A percentile compares a stretch with the other conserved stretches of the same genome.
Evolutionary conservation across 2,329 filamentous ascomycete species (phyloP).

Genomic region (Ilyonectria robusta): DNA sequence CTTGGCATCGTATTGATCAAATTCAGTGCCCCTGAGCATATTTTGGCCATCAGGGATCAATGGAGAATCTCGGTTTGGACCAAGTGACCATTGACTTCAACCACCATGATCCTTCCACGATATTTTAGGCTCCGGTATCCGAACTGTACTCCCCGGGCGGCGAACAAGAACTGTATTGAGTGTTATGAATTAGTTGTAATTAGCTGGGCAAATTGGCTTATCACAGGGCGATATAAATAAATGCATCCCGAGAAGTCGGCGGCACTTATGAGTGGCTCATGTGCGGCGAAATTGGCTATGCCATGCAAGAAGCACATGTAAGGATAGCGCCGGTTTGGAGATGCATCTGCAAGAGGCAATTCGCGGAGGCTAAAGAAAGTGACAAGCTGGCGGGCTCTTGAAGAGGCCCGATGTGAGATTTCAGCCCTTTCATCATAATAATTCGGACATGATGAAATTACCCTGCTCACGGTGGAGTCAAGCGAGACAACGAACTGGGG

Average conservation of each 20-base stretch:
- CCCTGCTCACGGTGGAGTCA: slow-evolving; percentile 38
- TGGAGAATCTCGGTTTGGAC: slow-evolving; percentile 7
- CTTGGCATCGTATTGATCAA: slow-evolving; percentile 25
- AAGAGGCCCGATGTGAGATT: slow-evolving; percentile 32
- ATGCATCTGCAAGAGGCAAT: slow-evolving; percentile 28
- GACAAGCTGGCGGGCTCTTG: slow-evolving; percentile 22
- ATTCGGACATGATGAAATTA: slow-evolving; percentile 38
- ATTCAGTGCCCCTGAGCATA: slow-evolving; percentile 18
- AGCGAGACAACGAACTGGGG: slow-evolving; percentile 39
- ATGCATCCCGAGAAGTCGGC: slow-evolving; percentile 30
- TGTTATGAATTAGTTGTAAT: slow-evolving; percentile 39
- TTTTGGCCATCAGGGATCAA: slow-evolving; percentile 4
- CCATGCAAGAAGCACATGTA: slow-evolving; percentile 31
- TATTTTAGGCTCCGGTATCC: slow-evolving; percentile 28
- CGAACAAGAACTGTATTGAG: slow-evolving; percentile 37
- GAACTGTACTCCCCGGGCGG: slow-evolving; percentile 27
- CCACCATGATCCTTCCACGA: slow-evolving; percentile 12
- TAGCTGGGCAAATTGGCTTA: slow-evolving; percentile 45
- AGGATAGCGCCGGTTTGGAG: slow-evolving; percentile 5
- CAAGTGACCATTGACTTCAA: slow-evolving; percentile 6
- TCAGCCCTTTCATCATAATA: slow-evolving; percentile 36
- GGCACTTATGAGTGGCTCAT: slow-evolving; percentile 2
- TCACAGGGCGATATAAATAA: slow-evolving; percentile 36
- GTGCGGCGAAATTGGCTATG: slow-evolving; percentile 38
- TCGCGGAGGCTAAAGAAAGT: slow-evolving; percentile 32